Evolutionary conservation across 352 stramenopile genomes (phyloP), one percentile per base, ranked within the genome.

Genomic region (Pelagophyceae sp.): DNA sequence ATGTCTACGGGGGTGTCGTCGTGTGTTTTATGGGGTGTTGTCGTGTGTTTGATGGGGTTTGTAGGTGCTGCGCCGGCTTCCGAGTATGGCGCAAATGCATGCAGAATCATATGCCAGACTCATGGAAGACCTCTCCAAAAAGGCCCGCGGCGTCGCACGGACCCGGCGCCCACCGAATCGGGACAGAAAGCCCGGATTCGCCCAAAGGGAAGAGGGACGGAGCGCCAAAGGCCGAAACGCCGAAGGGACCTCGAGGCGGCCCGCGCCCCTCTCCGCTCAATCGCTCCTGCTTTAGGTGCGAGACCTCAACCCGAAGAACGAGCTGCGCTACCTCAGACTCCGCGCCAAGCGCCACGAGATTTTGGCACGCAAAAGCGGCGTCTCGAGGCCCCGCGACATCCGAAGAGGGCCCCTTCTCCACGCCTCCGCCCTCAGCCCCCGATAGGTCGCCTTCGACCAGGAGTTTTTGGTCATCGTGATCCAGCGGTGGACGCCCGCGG

Each of bases 401-500:
- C n/a, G n/a, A n/a, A n/a, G n/a, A n/a, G n/a, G n/a, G n/a, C n/a
- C n/a, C n/a, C n/a, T n/a, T n/a, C n/a, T n/a, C n/a, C n/a, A n/a
- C n/a, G n/a, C n/a, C n/a, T n/a, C n/a, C n/a, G n/a, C n/a, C n/a
- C n/a, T n/a, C n/a, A n/a, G n/a, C n/a, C n/a, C n/a, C n/a, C n/a
- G n/a, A n/a, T n/a, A 54, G 45, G 90, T 97, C 32, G 93, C 93
- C 17, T 92, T 95, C 63, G 92, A 96, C 80, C 87, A 88, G 70
- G 91, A 98, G 67, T 97, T 97, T 77, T 84, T 96, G 27, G 90
- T 96, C 38, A 91, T 97, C 37, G 89, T 97, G 25, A 96, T 97
- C 72, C 93, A 97, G 80, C 90, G 91, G 79, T 97, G 92, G 93
- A 87, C 83, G 61, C 90, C 89, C 40, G 72, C 82, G 69, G 50